Evolutionary conservation across 148 eudicot species (phyloP).

Genomic region (Drosera capensis): DNA sequence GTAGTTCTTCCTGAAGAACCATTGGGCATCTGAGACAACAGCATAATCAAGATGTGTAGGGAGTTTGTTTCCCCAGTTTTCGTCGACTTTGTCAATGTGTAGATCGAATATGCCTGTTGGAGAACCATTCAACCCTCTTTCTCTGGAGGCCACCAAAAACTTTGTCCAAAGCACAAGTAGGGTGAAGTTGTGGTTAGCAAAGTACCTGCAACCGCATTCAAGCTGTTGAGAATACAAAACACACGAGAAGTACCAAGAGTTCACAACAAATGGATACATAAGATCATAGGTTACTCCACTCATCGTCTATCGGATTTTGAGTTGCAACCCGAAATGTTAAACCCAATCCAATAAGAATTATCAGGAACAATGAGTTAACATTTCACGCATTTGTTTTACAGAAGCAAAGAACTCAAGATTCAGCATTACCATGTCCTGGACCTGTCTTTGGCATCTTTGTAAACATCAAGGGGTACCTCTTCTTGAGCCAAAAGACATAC

Average conservation of each 20-base stretch:
- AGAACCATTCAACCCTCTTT: conserved; percentile 19
- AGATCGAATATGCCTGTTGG: conserved; percentile 16
- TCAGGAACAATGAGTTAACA: conserved; percentile 14
- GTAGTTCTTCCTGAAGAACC: conserved; percentile 24
- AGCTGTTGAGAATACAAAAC: too few relatives aligned
- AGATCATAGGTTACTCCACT: too few relatives aligned
- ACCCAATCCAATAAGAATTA: conserved; percentile 1
- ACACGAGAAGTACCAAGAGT: background rate
- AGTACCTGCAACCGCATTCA: conserved; percentile 22
- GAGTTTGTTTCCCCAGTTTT: conserved; percentile 29
- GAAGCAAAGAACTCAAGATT: background rate
- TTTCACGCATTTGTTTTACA: background rate
- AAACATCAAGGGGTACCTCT: conserved; percentile 23
- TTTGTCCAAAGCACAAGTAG: conserved; percentile 26
- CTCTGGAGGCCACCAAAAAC: conserved; percentile 21
- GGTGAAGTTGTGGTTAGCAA: conserved; percentile 27
- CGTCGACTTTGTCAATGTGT: conserved; percentile 29
- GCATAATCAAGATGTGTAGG: conserved; percentile 16
- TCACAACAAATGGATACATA: background rate
- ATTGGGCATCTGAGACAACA: conserved; percentile 26
- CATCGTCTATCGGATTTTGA: background rate
- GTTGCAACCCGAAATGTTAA: background rate
- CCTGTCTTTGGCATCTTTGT: conserved; percentile 29
- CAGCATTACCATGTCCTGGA: conserved; percentile 22
- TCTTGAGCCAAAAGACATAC: conserved; percentile 26